Evolutionary conservation across 2,329 filamentous ascomycete species (phyloP).

Genomic region (Coniochaeta ligniaria): DNA sequence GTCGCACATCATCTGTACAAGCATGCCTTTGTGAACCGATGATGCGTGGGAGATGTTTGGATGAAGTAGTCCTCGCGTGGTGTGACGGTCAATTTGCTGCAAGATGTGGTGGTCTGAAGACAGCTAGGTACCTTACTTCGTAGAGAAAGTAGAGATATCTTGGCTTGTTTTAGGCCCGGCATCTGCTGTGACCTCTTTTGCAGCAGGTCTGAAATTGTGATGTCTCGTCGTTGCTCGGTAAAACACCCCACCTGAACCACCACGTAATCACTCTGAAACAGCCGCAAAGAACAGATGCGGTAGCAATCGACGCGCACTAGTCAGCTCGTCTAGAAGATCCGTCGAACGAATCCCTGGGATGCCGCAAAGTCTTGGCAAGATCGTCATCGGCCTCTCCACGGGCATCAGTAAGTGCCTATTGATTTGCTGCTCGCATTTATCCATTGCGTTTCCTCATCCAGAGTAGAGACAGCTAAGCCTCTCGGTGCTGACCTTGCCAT

Average conservation of each 20-base stretch:
- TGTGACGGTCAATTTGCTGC: too few relatives aligned
- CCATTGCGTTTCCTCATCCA: neutral
- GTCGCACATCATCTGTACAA: neutral
- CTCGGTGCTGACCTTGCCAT: too few relatives aligned
- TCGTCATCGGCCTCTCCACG: neutral
- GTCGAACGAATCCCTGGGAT: neutral
- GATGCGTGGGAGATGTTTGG: too few relatives aligned
- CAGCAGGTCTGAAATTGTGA: neutral
- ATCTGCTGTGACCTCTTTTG: too few relatives aligned
- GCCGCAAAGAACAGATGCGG: neutral
- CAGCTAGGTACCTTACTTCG: too few relatives aligned
- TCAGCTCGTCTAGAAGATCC: too few relatives aligned
- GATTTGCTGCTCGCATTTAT: neutral
- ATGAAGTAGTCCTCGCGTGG: too few relatives aligned
- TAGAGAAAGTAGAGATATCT: too few relatives aligned
- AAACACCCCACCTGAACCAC: neutral
- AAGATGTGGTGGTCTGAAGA: too few relatives aligned
- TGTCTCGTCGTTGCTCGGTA: neutral
- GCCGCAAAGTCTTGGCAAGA: slow-evolving; percentile 1
- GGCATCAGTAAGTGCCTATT: neutral
- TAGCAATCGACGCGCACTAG: slow-evolving; percentile 1
- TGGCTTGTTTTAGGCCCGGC: neutral
- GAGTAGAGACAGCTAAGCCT: too few relatives aligned
- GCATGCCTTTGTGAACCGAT: neutral
- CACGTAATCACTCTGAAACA: slow-evolving; percentile 2